Percentiles rank a stretch among this genome's conserved stretches.
Evolutionary conservation across 257 asterid genomes (phyloP).

Genomic region (Solanum pimpinellifolium): DNA sequence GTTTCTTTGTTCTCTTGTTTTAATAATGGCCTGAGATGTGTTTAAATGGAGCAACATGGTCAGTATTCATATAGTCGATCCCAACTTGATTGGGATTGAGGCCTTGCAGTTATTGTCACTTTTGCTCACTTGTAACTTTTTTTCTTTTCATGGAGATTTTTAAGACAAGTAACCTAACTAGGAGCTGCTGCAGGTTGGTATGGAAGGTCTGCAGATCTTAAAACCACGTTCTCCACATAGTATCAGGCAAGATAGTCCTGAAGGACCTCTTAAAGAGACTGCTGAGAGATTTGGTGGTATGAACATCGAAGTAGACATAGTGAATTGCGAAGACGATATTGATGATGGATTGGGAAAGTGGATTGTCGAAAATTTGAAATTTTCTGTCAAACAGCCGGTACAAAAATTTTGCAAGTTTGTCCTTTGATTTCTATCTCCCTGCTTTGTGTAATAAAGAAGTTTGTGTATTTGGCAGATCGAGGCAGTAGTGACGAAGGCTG

Average conservation of each 20-base stretch:
- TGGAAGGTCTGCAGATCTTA: constrained; percentile 77
- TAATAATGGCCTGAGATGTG: not conserved
- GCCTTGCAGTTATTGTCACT: not conserved
- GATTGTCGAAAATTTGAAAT: constrained; percentile 66
- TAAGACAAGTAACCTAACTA: not conserved
- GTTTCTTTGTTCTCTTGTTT: not conserved
- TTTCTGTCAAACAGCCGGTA: constrained; percentile 92
- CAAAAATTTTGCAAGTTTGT: not conserved
- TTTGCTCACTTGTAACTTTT: not conserved
- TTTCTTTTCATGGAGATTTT: not conserved
- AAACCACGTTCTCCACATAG: constrained; percentile 48
- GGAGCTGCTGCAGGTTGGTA: constrained; percentile 50
- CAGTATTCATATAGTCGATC: not conserved
- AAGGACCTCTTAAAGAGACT: constrained; percentile 26
- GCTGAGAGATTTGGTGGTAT: constrained; percentile 43
- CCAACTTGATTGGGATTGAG: not conserved
- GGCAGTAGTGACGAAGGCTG: constrained; percentile 78
- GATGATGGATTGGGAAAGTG: constrained; percentile 38
- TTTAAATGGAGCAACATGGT: not conserved
- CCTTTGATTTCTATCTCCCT: not conserved
- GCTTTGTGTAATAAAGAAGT: not conserved
- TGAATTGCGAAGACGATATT: constrained; percentile 42
- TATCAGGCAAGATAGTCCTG: constrained; percentile 23
- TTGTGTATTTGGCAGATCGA: constrained; percentile 45
- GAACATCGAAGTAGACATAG: constrained; percentile 59